phyloP scores from a whole-genome alignment of 192 early-diverging fungal species.

The Coemansia javaensis region DNA sequence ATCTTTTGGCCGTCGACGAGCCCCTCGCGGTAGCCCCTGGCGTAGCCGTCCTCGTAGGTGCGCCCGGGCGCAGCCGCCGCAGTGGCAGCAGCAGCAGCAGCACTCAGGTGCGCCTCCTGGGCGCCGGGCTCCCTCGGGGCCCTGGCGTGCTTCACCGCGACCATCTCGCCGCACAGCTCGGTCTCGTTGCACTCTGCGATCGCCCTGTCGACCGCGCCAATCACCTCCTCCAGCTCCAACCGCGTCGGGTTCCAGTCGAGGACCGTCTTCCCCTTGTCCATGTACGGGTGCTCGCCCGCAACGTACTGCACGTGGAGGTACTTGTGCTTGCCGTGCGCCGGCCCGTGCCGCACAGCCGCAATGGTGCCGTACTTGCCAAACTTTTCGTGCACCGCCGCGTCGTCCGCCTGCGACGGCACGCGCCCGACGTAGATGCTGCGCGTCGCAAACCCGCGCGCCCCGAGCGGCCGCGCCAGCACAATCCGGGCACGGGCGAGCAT shows the following conservation, averaged over 20 bases:
- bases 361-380: constrained; percentile 32
- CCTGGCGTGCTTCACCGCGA: background rate
- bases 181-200: background rate
- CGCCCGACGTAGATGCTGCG: constrained; percentile 31
- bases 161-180: background rate
- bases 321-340: background rate
- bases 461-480: constrained; percentile 2
- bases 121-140: no score
- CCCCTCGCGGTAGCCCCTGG: constrained; percentile 30
- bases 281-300: constrained; percentile 8
- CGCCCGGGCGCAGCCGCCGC: no score
- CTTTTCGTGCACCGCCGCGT: constrained; percentile 5
- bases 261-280: no score
- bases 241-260: constrained; percentile 2
- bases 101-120: no score
- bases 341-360: no score
- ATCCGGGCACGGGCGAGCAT: no score
- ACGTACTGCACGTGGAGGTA: constrained; percentile 19
- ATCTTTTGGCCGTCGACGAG: constrained; percentile 4
- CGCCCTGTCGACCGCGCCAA: constrained; percentile 3
- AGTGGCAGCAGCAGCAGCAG: no score
- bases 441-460: constrained; percentile 16
- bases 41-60: constrained; percentile 30
- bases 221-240: constrained; percentile 18
- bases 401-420: constrained; percentile 1